Conservation (phyloP, 2,329 filamentous ascomycete species). For the Dichotomopilus funicola region DNA sequence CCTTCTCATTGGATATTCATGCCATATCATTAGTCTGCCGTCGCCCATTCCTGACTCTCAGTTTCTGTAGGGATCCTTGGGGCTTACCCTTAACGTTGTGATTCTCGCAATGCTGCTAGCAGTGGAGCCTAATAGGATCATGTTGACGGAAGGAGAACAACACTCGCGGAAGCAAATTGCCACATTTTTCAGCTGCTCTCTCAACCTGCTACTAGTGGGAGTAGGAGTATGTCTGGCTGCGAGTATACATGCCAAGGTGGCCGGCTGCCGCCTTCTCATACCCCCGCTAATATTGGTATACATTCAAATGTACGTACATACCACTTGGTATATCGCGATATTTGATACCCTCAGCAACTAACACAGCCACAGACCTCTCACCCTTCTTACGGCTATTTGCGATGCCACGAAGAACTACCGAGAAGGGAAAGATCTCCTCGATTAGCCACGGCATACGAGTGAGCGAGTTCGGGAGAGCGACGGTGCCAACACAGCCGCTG, state of each 20-base stretch:
- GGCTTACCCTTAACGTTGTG: slow-evolving; percentile 16
- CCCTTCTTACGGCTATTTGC: slow-evolving; percentile 15
- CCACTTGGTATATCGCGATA: not conserved
- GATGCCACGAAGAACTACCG: slow-evolving; percentile 22
- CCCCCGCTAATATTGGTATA: slow-evolving; percentile 17
- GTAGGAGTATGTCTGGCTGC: slow-evolving; percentile 18
- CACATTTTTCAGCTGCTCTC: slow-evolving; percentile 21
- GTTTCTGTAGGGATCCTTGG: slow-evolving; percentile 16
- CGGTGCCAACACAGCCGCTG: no score
- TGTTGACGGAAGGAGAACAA: slow-evolving; percentile 22
- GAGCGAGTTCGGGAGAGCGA: not conserved
- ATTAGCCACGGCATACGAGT: slow-evolving; percentile 6
- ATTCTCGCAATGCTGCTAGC: slow-evolving; percentile 17
- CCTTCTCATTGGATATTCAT: not conserved
- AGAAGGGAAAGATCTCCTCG: slow-evolving; percentile 22
- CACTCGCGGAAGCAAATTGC: slow-evolving; percentile 23
- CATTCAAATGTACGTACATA: slow-evolving; percentile 19
- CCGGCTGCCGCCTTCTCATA: slow-evolving; percentile 16
- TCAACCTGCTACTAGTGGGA: slow-evolving; percentile 21
- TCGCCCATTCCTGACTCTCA: not conserved
- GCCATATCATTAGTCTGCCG: no score
- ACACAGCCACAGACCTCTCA: slow-evolving; percentile 15
- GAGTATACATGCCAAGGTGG: slow-evolving; percentile 13
- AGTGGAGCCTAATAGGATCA: slow-evolving; percentile 17
- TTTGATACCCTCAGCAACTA: slow-evolving; percentile 6